phyloP scores from a whole-genome alignment of 2,329 filamentous ascomycete species.

The Triangularia verruculosa region DNA sequence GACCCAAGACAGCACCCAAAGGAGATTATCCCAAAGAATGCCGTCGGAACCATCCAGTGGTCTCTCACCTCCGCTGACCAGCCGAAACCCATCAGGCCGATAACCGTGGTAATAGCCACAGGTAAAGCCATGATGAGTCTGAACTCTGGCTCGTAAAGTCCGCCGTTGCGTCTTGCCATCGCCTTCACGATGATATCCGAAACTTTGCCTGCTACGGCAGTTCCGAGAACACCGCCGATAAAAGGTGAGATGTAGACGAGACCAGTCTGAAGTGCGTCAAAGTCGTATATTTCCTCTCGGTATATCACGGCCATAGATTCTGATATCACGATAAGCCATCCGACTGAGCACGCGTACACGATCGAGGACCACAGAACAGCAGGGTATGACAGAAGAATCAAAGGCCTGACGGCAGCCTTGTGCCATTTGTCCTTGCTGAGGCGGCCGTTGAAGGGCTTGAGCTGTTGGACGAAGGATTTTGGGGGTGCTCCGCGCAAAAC shows the following conservation, averaged over 20 bases:
- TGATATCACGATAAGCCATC: conserved; percentile 93
- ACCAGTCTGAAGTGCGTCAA: conserved; percentile 75
- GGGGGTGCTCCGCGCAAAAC: conserved; percentile 64
- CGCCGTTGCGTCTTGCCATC: conserved; percentile 84
- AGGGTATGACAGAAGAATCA: conserved; percentile 84
- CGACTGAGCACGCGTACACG: conserved; percentile 83
- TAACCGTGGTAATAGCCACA: conserved; percentile 71
- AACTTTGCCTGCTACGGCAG: conserved; percentile 82
- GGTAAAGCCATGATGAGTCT: conserved; percentile 83
- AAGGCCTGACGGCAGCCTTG: conserved; percentile 72
- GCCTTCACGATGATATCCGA: conserved; percentile 80
- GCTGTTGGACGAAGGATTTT: conserved; percentile 69
- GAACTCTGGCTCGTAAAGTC: conserved; percentile 93
- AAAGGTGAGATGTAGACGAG: conserved; percentile 90
- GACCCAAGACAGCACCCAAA: conserved; percentile 89
- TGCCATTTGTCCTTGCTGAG: conserved; percentile 76
- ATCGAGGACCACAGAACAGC: conserved; percentile 83
- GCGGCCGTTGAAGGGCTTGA: conserved; percentile 75
- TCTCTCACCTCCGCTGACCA: conserved; percentile 78
- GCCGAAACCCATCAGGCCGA: conserved; percentile 94
- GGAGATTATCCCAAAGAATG: conserved; percentile 89
- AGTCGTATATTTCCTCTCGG: conserved; percentile 70
- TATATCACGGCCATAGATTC: conserved; percentile 83
- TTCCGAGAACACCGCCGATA: conserved; percentile 83
- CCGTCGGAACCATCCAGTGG: conserved; percentile 84